Base-by-base conservation (phyloP, 2,329 filamentous ascomycete species). In the Lachnellula hyalina region DNA sequence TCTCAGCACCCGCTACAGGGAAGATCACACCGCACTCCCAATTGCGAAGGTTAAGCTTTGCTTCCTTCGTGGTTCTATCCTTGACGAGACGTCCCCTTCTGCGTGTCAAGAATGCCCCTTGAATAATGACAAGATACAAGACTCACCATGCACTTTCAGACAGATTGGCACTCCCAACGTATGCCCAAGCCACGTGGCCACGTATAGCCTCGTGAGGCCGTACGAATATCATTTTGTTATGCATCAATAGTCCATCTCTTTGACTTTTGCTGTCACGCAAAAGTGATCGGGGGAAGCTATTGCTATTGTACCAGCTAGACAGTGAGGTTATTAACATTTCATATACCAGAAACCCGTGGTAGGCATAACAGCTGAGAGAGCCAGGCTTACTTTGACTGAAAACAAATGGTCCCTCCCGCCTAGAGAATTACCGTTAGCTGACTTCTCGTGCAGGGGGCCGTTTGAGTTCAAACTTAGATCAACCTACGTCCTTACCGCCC, bases 21-120 rank as follows among this genome's bases (percentile, higher is more conserved):
- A 96, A 69, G 23, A 97, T 64, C 1, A 99, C 89, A 36, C 94
- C 94, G 67, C 91, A 96, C 73, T 97, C 94, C 92, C 93, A 97
- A 70, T 97, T 99, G 52, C 89, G 84, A 70, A 88, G 91, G 59
- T 81, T 91, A 59, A 97, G 77, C 70, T 90, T 96, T 4, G 84
- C 81, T 58, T 81, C 72, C 58, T 85, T 85, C 2, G 82, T 86
- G 7, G 70, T 72, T 62, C 80, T 83, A 64, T 95, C 86, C 65
- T 85, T 84, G 52, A 85, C 82, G 32, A 96, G 72, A 47, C 84
- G 84, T 21, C 93, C 94, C 93, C 87, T 90, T 59, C 46, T 41
- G 21, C n/a, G 25, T 15, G 23, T 46, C 44, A 46, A 14, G 14
- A 17, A 46, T 3, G 23, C 25, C 23, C 17, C 8, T 23, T 34